phyloP scores from a whole-genome alignment of 352 stramenopile species.

The Globisporangium recalcitrans region DNA sequence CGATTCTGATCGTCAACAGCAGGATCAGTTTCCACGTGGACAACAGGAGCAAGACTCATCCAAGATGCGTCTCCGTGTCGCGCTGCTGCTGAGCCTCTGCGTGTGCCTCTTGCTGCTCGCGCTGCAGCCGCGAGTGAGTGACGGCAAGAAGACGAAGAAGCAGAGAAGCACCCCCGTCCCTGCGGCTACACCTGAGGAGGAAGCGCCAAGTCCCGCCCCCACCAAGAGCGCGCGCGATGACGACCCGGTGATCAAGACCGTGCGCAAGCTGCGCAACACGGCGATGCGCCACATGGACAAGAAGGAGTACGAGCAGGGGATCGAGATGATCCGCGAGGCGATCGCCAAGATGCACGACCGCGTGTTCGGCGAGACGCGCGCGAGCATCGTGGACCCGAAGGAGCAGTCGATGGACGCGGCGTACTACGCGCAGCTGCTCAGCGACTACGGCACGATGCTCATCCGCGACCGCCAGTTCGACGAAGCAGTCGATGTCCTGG shows the following conservation, averaged over 20 bases:
- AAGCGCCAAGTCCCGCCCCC: not conserved
- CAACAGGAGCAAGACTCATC: too few relatives aligned
- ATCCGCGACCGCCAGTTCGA: conserved; percentile 69
- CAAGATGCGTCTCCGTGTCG: not conserved
- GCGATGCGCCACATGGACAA: conserved; percentile 76
- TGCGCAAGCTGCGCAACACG: conserved; percentile 64
- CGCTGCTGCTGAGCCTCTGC: conserved; percentile 13
- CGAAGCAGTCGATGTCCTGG: conserved; percentile 70
- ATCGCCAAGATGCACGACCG: conserved; percentile 63
- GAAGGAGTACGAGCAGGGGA: conserved; percentile 38
- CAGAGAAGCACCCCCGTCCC: not conserved
- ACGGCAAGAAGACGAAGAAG: conserved; percentile 12
- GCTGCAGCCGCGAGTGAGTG: conserved; percentile 12
- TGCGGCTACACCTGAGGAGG: too few relatives aligned
- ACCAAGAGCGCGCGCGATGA: conserved; percentile 15
- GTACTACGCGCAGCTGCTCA: conserved; percentile 73
- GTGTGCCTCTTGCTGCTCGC: conserved; percentile 27
- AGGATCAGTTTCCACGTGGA: too few relatives aligned
- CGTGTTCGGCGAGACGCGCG: conserved; percentile 55
- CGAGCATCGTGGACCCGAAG: conserved; percentile 39
- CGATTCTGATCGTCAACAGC: too few relatives aligned
- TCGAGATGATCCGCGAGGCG: conserved; percentile 59
- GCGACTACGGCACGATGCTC: conserved; percentile 72
- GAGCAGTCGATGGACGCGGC: conserved; percentile 68
- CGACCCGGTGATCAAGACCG: conserved; percentile 57